phyloP scores from a whole-genome alignment of 2,329 filamentous ascomycete genomes.

The Fusarium sp. region DNA sequence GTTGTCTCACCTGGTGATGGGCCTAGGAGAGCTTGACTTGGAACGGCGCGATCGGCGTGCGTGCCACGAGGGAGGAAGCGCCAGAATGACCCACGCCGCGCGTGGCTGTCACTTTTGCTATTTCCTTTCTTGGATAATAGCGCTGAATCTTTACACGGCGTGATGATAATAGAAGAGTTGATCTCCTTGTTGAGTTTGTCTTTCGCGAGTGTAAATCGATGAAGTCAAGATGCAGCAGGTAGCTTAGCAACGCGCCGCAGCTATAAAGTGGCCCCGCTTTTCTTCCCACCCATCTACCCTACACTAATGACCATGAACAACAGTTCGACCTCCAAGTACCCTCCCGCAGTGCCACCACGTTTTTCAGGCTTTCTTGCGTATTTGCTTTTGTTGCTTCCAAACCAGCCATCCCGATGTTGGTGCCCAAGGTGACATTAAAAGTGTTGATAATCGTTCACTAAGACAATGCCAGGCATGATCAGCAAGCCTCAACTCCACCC shows the following conservation, averaged over 20 bases:
- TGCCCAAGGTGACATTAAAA: slow-evolving; percentile 5
- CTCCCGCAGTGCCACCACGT: background rate
- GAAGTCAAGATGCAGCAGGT: background rate
- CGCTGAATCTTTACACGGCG: background rate
- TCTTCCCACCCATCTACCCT: slow-evolving; percentile 16
- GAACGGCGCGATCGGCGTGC: background rate
- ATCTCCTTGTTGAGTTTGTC: background rate
- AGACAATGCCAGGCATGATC: background rate
- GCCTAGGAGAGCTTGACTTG: background rate
- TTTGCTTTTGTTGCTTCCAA: background rate
- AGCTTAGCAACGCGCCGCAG: slow-evolving; percentile 1
- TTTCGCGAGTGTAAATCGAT: background rate
- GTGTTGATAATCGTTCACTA: background rate
- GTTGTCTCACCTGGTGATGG: slow-evolving; percentile 25
- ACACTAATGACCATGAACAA: background rate
- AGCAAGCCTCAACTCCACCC: background rate
- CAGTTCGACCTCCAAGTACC: background rate
- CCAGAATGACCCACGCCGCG: background rate
- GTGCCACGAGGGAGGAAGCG: slow-evolving; percentile 9
- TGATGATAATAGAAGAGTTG: background rate
- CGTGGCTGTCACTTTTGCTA: background rate
- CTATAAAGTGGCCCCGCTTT: background rate
- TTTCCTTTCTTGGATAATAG: background rate
- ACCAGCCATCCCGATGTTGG: background rate
- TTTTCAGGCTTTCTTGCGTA: background rate